These are phyloP conservation scores for Postia placenta DNA, from an alignment of 768 basidiomycete species.

Conservation along the genomic window DNA sequence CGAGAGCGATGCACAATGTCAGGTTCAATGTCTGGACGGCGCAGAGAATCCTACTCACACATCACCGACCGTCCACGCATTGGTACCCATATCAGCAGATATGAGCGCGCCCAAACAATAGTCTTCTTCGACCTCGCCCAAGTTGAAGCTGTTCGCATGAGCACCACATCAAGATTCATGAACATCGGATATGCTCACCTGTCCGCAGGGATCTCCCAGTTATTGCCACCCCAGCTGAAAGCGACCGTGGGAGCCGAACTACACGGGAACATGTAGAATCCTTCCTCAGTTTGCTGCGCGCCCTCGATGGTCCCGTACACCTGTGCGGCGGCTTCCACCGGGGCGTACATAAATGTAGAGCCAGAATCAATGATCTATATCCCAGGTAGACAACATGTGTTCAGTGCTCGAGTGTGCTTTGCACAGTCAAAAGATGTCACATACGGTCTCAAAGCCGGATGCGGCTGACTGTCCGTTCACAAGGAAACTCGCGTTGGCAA, in stretches of 20 bases:
- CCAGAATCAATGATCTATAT: constrained; percentile 19
- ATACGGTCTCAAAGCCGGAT: constrained; percentile 11
- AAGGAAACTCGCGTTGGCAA: constrained; percentile 7
- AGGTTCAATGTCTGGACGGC: neutral
- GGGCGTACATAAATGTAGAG: constrained; percentile 23
- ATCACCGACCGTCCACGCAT: constrained; percentile 13
- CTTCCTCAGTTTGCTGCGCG: constrained; percentile 6
- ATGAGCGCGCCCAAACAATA: constrained; percentile 10
- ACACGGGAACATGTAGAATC: constrained; percentile 13
- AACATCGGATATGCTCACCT: neutral
- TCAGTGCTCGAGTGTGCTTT: neutral
- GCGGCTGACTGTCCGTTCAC: constrained; percentile 11
- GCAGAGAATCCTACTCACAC: constrained; percentile 2
- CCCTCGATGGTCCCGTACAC: constrained; percentile 25
- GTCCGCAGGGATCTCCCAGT: constrained; percentile 11
- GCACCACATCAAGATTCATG: neutral
- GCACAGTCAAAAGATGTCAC: constrained; percentile 4
- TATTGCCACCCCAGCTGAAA: constrained; percentile 15
- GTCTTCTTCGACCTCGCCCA: constrained; percentile 4
- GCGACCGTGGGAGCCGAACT: constrained; percentile 8
- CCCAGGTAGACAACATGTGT: neutral
- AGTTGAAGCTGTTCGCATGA: constrained; percentile 6
- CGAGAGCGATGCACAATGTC: neutral
- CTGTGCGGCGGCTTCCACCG: constrained; percentile 10
- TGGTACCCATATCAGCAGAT: constrained; percentile 9